Conservation (phyloP, 2,329 filamentous ascomycete species). For the Botrytis hyacinthi region DNA sequence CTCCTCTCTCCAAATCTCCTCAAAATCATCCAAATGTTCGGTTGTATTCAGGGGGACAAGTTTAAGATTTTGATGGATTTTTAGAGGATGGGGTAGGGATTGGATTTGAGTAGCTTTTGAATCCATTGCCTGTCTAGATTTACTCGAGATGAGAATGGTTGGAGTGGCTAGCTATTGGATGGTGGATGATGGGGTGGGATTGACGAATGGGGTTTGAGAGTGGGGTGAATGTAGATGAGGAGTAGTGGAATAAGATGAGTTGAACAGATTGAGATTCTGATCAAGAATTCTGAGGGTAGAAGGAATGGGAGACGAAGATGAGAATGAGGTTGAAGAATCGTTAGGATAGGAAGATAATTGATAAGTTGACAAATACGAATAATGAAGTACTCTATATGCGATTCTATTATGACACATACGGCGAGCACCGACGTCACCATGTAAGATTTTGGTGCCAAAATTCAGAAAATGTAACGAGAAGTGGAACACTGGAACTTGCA, state of each 20-base stretch:
- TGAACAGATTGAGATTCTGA: neutral
- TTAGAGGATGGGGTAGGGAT: neutral
- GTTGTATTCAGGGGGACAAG: constrained; percentile 24
- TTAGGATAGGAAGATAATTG: neutral
- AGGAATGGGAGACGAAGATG: neutral
- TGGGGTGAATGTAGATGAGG: neutral
- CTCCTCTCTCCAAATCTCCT: constrained; percentile 27
- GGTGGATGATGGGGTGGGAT: neutral
- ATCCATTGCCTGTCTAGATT: neutral
- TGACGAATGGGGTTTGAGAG: neutral
- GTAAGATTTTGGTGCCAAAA: neutral
- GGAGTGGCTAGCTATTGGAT: neutral
- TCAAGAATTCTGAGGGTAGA: neutral
- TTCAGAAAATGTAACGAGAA: neutral
- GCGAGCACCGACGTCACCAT: neutral
- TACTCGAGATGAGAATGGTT: neutral
- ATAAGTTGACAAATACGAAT: neutral
- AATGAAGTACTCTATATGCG: neutral
- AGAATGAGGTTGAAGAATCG: neutral
- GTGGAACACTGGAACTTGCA: neutral
- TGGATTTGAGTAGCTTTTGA: neutral
- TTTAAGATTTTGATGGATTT: constrained; percentile 22
- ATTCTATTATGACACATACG: neutral
- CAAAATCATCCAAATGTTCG: constrained; percentile 29
- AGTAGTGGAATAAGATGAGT: neutral